Percentiles rank a stretch among this genome's conserved stretches.
Evolutionary conservation across 2,329 filamentous ascomycete species (phyloP).

Genomic region (Fusarium newnesense): DNA sequence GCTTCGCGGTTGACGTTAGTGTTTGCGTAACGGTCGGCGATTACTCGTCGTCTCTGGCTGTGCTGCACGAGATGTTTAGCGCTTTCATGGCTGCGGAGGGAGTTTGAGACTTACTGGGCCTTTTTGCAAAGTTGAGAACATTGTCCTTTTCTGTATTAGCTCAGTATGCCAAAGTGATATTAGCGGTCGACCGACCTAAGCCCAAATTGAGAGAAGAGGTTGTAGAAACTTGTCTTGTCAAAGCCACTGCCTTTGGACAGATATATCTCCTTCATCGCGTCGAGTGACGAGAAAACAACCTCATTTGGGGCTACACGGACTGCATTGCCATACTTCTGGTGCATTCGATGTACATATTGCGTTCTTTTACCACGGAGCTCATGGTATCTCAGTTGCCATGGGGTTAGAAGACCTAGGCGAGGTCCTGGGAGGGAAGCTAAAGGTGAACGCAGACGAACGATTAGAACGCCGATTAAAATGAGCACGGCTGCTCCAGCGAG

Average conservation of each 20-base stretch:
- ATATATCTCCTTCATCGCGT: slow-evolving; percentile 32
- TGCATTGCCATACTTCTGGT: slow-evolving; percentile 6
- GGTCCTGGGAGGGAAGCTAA: slow-evolving; percentile 23
- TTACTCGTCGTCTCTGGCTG: slow-evolving; percentile 17
- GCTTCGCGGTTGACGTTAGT: slow-evolving; percentile 21
- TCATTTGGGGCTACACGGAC: slow-evolving; percentile 31
- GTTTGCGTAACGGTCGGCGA: slow-evolving; percentile 35
- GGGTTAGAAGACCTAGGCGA: slow-evolving; percentile 9
- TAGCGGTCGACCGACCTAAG: background rate
- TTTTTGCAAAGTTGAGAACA: slow-evolving; percentile 26
- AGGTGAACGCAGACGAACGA: slow-evolving; percentile 7
- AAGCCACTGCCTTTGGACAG: slow-evolving; percentile 28
- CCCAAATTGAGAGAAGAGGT: slow-evolving; percentile 27
- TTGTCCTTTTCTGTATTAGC: background rate
- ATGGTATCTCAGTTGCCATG: slow-evolving; percentile 13
- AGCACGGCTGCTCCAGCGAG: background rate
- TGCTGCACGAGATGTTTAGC: slow-evolving; percentile 10
- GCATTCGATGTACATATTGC: slow-evolving; percentile 13
- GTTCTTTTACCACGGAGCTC: slow-evolving; percentile 26
- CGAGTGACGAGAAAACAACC: slow-evolving; percentile 20
- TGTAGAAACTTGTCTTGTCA: slow-evolving; percentile 23
- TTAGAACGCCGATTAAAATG: background rate
- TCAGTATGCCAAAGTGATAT: fast-evolving
- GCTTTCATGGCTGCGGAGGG: fast-evolving
- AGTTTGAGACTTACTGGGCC: background rate